Evolutionary conservation across 1,139 yeast species (phyloP).

Genomic region (Scheffersomyces insectosa): DNA sequence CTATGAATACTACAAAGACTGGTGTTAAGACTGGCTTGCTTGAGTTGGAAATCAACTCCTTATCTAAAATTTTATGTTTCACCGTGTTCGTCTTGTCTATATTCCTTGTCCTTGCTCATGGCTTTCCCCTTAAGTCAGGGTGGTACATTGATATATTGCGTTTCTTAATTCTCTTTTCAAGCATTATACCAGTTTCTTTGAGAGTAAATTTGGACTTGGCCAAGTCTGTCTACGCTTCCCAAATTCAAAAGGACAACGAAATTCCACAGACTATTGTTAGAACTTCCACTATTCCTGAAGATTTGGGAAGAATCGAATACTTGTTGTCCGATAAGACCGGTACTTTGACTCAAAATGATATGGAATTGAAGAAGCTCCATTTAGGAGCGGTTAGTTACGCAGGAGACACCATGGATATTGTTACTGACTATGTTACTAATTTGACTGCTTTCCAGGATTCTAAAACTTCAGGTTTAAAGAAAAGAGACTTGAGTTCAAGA

Average conservation of each 20-base stretch:
- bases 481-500: slow-evolving; percentile 63
- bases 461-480: slow-evolving; percentile 26
- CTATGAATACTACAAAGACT: slow-evolving; percentile 84
- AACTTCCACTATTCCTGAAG: slow-evolving; percentile 97
- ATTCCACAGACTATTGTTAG: slow-evolving; percentile 90
- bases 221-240: slow-evolving; percentile 92
- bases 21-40: slow-evolving; percentile 90
- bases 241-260: slow-evolving; percentile 81
- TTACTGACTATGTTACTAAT: slow-evolving; percentile 61
- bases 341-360: slow-evolving; percentile 94
- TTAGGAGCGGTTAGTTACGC: slow-evolving; percentile 91
- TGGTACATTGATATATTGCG: slow-evolving; percentile 94
- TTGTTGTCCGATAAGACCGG: slow-evolving; percentile 94
- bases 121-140: slow-evolving; percentile 57
- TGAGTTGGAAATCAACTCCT: slow-evolving; percentile 84
- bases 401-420: slow-evolving; percentile 89
- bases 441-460: slow-evolving; percentile 21
- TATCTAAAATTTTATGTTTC: slow-evolving; percentile 85
- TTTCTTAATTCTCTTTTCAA: slow-evolving; percentile 85
- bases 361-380: slow-evolving; percentile 93
- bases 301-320: slow-evolving; percentile 92
- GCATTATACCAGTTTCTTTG: slow-evolving; percentile 93
- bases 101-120: slow-evolving; percentile 75
- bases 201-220: slow-evolving; percentile 95
- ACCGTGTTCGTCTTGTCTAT: slow-evolving; percentile 81